A percentile compares a stretch with the other conserved stretches of the same genome.
These are phyloP conservation scores for Didymella exigua DNA, from an alignment of 2,329 filamentous ascomycete species.

Conservation along the genomic window DNA sequence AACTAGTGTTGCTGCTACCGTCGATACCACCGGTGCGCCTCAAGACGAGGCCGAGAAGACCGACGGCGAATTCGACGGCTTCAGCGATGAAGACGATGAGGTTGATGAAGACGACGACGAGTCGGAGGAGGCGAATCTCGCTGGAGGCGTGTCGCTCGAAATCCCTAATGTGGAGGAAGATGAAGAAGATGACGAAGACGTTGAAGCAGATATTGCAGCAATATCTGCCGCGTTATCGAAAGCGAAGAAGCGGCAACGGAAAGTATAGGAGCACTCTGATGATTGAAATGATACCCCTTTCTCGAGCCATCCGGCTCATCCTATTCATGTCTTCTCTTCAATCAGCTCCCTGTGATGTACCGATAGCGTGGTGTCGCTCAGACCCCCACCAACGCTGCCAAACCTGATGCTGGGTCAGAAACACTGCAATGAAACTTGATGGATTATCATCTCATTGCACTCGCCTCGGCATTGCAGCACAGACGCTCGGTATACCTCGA, in stretches of 20 bases:
- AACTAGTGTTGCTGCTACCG: slow-evolving; percentile 27
- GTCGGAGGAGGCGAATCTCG: slow-evolving; percentile 27
- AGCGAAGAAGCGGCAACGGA: slow-evolving; percentile 43
- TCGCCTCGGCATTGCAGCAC: not conserved
- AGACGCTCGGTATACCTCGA: not conserved
- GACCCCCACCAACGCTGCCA: not conserved
- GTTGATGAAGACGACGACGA: slow-evolving; percentile 28
- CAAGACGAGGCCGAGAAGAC: slow-evolving; percentile 28
- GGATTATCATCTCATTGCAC: not conserved
- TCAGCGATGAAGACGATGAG: slow-evolving; percentile 36
- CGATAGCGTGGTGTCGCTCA: too few relatives aligned
- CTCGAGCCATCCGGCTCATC: slow-evolving; percentile 5
- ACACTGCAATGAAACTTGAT: too few relatives aligned
- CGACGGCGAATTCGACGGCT: slow-evolving; percentile 42
- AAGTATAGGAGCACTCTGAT: slow-evolving; percentile 21
- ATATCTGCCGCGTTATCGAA: slow-evolving; percentile 44
- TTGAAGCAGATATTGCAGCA: slow-evolving; percentile 42
- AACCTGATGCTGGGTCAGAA: too few relatives aligned
- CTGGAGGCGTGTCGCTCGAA: slow-evolving; percentile 19
- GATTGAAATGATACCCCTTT: slow-evolving; percentile 40
- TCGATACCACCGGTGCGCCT: slow-evolving; percentile 18
- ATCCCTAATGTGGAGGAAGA: slow-evolving; percentile 20
- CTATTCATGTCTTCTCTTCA: not conserved
- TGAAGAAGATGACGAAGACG: slow-evolving; percentile 39
- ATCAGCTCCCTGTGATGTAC: not conserved